Evolutionary conservation across 352 stramenopile genomes (phyloP).

Genomic region (Pythium phragmiticola): DNA sequence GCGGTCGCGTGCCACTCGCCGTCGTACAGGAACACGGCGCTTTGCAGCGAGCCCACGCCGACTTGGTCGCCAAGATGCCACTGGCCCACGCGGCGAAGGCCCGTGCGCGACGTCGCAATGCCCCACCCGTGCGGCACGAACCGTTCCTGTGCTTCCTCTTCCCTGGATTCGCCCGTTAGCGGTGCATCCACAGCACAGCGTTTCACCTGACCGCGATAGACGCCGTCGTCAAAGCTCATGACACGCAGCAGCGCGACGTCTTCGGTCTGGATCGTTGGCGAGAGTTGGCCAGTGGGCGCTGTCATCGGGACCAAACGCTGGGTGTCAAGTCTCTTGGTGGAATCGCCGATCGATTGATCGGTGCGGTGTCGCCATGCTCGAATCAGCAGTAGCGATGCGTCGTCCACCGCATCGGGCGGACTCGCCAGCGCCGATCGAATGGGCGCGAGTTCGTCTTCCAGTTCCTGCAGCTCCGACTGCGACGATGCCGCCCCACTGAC

Average conservation of each 20-base stretch:
- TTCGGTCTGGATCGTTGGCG: not conserved
- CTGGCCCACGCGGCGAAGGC: slow-evolving; percentile 34
- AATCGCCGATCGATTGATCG: not conserved
- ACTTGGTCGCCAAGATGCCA: slow-evolving; percentile 42
- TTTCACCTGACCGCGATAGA: slow-evolving; percentile 25
- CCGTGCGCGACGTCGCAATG: slow-evolving; percentile 34
- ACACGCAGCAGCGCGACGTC: not conserved
- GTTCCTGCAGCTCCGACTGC: slow-evolving; percentile 9
- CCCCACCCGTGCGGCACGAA: slow-evolving; percentile 41
- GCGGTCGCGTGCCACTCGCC: slow-evolving; percentile 33
- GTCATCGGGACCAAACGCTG: slow-evolving; percentile 16
- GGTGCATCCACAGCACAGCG: not conserved
- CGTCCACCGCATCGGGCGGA: not conserved
- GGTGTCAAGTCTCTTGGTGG: not conserved
- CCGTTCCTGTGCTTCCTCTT: not conserved
- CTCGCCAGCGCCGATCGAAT: slow-evolving; percentile 4
- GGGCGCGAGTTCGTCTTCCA: slow-evolving; percentile 20
- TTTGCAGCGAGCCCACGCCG: slow-evolving; percentile 37
- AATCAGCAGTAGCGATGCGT: slow-evolving; percentile 16
- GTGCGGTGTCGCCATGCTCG: slow-evolving; percentile 19
- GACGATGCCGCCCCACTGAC: not conserved
- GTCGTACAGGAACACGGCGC: slow-evolving; percentile 41
- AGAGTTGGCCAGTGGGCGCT: not conserved
- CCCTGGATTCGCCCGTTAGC: too few relatives aligned
- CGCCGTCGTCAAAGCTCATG: slow-evolving; percentile 25